Evolutionary conservation across 225 moss, liverwort and hornwort genomes (phyloP).

Genomic region (Marchantia polymorpha): DNA sequence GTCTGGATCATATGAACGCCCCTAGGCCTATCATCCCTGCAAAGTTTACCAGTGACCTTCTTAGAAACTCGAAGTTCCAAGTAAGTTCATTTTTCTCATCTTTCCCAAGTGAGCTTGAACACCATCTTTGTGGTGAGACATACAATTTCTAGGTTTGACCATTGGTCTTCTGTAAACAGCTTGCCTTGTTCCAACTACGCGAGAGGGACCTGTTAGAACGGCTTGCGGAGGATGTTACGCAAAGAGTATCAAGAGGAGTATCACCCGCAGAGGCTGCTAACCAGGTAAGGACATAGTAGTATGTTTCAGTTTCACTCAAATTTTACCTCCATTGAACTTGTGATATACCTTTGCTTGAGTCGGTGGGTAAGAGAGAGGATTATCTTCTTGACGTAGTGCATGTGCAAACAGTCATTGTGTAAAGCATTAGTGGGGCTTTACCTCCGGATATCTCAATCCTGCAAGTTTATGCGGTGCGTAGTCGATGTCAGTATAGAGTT

Average conservation of each 20-base stretch:
- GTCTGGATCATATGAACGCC: conserved; percentile 73
- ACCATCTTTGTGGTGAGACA: neutral
- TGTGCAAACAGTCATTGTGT: no score
- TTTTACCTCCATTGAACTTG: neutral
- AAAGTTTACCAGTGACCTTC: conserved; percentile 33
- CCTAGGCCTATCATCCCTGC: conserved; percentile 43
- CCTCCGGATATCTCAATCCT: no score
- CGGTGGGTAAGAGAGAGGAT: no score
- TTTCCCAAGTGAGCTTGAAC: neutral
- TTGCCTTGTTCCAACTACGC: conserved; percentile 39
- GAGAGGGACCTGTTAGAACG: conserved; percentile 47
- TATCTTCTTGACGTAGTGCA: no score
- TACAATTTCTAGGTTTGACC: neutral
- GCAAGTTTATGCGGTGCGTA: no score
- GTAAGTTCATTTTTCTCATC: conserved; percentile 25
- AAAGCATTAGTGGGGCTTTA: no score
- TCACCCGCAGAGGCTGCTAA: conserved; percentile 38
- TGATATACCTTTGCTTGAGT: neutral
- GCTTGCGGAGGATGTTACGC: conserved; percentile 38
- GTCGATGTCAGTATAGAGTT: no score
- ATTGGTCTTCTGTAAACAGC: conserved; percentile 18
- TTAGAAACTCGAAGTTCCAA: conserved; percentile 68
- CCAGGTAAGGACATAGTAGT: conserved; percentile 25
- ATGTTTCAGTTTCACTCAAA: neutral
- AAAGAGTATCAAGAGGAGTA: conserved; percentile 26